These are phyloP conservation scores for Rhodotorula taiwanensis DNA, from an alignment of 768 basidiomycete species.

Conservation along the genomic window DNA sequence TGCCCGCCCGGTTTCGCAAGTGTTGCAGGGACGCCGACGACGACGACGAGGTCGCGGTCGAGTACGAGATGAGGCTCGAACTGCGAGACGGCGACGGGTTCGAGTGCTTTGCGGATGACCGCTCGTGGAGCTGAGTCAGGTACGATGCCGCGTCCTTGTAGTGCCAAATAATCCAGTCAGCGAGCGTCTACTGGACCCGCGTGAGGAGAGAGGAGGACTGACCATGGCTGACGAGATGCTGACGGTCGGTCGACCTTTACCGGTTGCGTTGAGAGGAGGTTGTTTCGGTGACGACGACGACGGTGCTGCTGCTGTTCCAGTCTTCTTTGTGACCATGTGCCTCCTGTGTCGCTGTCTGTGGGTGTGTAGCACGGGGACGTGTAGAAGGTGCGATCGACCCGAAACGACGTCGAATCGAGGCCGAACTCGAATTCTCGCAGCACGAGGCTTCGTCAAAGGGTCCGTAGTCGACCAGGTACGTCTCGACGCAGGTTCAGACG, in stretches of 20 bases:
- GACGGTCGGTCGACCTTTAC: conserved; percentile 4
- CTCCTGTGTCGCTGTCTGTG: too few species aligned
- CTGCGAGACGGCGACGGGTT: conserved; percentile 9
- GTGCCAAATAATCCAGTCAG: neutral
- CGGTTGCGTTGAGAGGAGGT: too few species aligned
- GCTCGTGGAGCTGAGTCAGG: conserved; percentile 21
- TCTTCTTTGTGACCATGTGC: conserved; percentile 20
- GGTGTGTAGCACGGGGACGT: too few species aligned
- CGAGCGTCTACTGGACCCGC: neutral
- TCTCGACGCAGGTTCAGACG: too few species aligned
- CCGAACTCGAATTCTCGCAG: too few species aligned
- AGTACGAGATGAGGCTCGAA: conserved; percentile 34
- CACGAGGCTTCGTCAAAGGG: neutral
- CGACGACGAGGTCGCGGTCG: neutral
- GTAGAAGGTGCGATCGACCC: too few species aligned
- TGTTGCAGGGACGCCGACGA: neutral
- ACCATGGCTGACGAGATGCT: conserved; percentile 1
- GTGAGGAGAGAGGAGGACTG: neutral
- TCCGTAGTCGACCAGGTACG: too few species aligned
- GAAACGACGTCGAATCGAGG: too few species aligned
- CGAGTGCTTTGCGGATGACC: conserved; percentile 3
- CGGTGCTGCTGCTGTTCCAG: neutral
- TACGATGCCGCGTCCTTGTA: conserved; percentile 26
- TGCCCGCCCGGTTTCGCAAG: conserved; percentile 4
- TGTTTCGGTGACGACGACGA: neutral